phyloP scores from a whole-genome alignment of 768 basidiomycete species.

The Lactifluus volemus region DNA sequence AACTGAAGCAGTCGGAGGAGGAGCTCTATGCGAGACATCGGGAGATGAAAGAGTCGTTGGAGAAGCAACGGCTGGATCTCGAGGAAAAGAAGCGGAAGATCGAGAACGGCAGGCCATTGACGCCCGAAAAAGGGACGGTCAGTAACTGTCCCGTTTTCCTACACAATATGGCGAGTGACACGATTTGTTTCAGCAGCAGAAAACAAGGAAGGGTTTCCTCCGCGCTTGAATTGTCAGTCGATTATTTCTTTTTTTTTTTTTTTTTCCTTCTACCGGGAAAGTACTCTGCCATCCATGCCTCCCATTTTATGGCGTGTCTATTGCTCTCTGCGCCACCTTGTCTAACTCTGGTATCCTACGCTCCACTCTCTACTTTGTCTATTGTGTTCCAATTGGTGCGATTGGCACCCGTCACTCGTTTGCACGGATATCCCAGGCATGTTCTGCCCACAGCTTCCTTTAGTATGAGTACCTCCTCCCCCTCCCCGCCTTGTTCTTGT shows the following conservation, averaged over 20 bases:
- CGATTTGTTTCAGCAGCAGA: slow-evolving; percentile 11
- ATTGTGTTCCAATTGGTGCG: slow-evolving; percentile 17
- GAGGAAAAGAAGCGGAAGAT: slow-evolving; percentile 98
- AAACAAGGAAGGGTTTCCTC: slow-evolving; percentile 64
- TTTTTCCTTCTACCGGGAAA: slow-evolving; percentile 21
- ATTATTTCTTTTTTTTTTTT: slow-evolving; percentile 20
- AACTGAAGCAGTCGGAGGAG: slow-evolving; percentile 98
- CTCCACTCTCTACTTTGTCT: slow-evolving; percentile 29
- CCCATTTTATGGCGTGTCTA: slow-evolving; percentile 28
- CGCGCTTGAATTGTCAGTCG: slow-evolving; percentile 39
- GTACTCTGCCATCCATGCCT: slow-evolving; percentile 25
- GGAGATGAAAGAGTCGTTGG: slow-evolving; percentile 99
- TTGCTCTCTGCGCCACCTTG: slow-evolving; percentile 32
- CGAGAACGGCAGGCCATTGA: slow-evolving; percentile 89
- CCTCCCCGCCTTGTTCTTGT: slow-evolving; percentile 14
- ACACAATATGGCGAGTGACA: not conserved
- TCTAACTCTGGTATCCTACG: slow-evolving; percentile 36
- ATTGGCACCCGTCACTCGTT: slow-evolving; percentile 18
- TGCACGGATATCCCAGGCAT: slow-evolving; percentile 21
- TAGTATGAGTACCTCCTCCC: slow-evolving; percentile 18
- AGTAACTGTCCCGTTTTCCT: slow-evolving; percentile 27
- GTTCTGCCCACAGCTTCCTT: slow-evolving; percentile 11
- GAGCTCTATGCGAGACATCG: slow-evolving; percentile 97
- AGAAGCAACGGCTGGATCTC: slow-evolving; percentile 90
- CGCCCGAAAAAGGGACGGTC: slow-evolving; percentile 87